Conservation (phyloP, 2,329 filamentous ascomycete genomes). For the Ustulina deusta region DNA sequence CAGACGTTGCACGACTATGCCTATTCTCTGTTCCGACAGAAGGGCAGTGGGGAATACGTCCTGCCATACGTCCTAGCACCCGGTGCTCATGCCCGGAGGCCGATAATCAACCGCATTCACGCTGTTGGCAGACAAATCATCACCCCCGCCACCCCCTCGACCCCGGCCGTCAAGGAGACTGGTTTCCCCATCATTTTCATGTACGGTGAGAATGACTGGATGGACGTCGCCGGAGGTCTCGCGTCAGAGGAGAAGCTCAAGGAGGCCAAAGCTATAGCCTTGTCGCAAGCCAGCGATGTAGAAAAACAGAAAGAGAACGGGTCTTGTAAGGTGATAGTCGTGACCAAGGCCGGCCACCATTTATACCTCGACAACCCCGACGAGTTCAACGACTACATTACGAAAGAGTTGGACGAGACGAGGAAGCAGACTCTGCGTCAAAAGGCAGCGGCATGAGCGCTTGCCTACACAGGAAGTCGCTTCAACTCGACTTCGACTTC, state of each 20-base stretch:
- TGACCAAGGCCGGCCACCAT: conserved; percentile 71
- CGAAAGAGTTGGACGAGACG: conserved; percentile 66
- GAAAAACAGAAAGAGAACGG: conserved; percentile 81
- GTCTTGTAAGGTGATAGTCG: conserved; percentile 82
- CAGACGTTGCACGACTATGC: conserved; percentile 91
- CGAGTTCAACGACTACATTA: conserved; percentile 66
- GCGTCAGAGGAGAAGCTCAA: conserved; percentile 84
- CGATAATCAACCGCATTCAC: conserved; percentile 87
- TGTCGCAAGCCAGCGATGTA: conserved; percentile 73
- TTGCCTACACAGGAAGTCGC: not conserved
- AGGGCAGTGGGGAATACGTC: conserved; percentile 93
- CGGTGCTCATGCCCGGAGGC: conserved; percentile 89
- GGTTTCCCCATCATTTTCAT: conserved; percentile 89
- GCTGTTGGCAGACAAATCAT: conserved; percentile 81
- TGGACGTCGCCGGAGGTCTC: conserved; percentile 90
- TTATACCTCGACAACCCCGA: conserved; percentile 71
- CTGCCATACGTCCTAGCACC: conserved; percentile 93
- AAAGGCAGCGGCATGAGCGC: conserved; percentile 21
- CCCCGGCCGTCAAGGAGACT: conserved; percentile 60
- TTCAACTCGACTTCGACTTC: conserved; percentile 8
- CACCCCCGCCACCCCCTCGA: conserved; percentile 49
- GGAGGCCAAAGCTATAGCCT: conserved; percentile 69
- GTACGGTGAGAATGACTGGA: conserved; percentile 99
- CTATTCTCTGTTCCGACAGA: conserved; percentile 92
- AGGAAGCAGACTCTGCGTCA: conserved; percentile 48